phyloP scores from a whole-genome alignment of 495 filamentous ascomycete genomes.

The Xanthoparmelia taractica region DNA sequence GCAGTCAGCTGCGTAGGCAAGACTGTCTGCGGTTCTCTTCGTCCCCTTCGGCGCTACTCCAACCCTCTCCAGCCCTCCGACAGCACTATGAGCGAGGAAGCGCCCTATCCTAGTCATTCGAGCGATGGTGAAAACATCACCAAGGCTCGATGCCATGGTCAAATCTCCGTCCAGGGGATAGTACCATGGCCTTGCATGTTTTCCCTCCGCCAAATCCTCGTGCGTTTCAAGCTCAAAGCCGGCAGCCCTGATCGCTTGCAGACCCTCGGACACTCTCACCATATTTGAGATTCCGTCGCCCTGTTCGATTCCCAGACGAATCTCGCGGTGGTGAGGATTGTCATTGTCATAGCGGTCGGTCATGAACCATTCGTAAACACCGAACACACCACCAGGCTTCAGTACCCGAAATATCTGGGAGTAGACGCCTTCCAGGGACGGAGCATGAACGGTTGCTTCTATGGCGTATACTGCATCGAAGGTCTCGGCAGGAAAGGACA shows the following conservation, averaged over 20 bases:
- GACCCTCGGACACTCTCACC: slow-evolving; percentile 78
- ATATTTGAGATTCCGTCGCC: slow-evolving; percentile 98
- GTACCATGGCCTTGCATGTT: slow-evolving; percentile 83
- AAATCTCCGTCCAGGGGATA: slow-evolving; percentile 81
- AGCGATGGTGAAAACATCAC: slow-evolving; percentile 76
- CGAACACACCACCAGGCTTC: slow-evolving; percentile 93
- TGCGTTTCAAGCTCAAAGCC: slow-evolving; percentile 81
- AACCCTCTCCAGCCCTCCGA: slow-evolving; percentile 68
- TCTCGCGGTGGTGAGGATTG: slow-evolving; percentile 78
- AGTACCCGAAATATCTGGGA: slow-evolving; percentile 88
- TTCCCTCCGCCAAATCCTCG: slow-evolving; percentile 82
- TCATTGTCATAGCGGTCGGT: slow-evolving; percentile 89
- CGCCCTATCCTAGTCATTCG: slow-evolving; percentile 88
- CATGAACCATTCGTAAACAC: slow-evolving; percentile 99
- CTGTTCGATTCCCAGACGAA: slow-evolving; percentile 92
- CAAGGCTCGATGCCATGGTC: slow-evolving; percentile 69
- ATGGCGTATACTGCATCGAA: slow-evolving; percentile 99
- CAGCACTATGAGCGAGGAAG: slow-evolving; percentile 64
- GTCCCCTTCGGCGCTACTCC: slow-evolving; percentile 74
- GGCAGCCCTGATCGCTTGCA: slow-evolving; percentile 78
- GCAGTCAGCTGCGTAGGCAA: slow-evolving; percentile 76
- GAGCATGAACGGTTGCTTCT: slow-evolving; percentile 93
- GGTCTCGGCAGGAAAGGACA: slow-evolving; percentile 83
- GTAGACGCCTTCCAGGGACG: slow-evolving; percentile 91
- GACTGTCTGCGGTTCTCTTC: slow-evolving; percentile 88